Evolutionary conservation across 805 yeast species (phyloP).

Genomic region (Candida awuae): DNA sequence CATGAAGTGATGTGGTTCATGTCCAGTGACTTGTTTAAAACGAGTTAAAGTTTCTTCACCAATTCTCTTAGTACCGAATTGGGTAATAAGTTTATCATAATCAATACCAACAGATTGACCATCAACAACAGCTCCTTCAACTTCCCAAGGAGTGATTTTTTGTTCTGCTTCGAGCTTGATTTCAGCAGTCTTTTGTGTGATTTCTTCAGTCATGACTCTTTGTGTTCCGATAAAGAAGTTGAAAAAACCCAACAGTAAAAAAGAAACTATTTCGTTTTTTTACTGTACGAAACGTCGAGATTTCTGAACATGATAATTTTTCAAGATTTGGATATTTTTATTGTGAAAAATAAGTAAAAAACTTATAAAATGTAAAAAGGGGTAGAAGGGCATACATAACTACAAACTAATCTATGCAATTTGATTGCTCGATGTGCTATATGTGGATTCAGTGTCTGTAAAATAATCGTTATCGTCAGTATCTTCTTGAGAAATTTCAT

Average conservation of each 20-base stretch:
- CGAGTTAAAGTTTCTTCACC: constrained; percentile 62
- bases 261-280: too few relatives aligned
- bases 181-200: constrained; percentile 16
- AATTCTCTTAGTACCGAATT: constrained; percentile 79
- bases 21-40: constrained; percentile 79
- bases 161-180: constrained; percentile 35
- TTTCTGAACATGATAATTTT: too few relatives aligned
- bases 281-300: too few relatives aligned
- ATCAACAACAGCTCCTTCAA: constrained; percentile 95
- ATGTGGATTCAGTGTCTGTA: constrained; percentile 28
- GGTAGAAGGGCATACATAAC: neutral
- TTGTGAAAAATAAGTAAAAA: too few relatives aligned
- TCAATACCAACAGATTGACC: constrained; percentile 89
- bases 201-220: constrained; percentile 11
- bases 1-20: constrained; percentile 81
- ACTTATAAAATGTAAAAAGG: too few relatives aligned
- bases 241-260: too few relatives aligned
- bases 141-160: constrained; percentile 94
- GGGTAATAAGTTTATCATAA: constrained; percentile 76
- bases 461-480: constrained; percentile 28
- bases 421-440: constrained; percentile 15
- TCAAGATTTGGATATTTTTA: too few relatives aligned
- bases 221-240: too few relatives aligned
- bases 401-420: neutral
- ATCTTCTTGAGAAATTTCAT: constrained; percentile 42